Conservation (phyloP, 345 rosid species). For the Theobroma cacao region DNA sequence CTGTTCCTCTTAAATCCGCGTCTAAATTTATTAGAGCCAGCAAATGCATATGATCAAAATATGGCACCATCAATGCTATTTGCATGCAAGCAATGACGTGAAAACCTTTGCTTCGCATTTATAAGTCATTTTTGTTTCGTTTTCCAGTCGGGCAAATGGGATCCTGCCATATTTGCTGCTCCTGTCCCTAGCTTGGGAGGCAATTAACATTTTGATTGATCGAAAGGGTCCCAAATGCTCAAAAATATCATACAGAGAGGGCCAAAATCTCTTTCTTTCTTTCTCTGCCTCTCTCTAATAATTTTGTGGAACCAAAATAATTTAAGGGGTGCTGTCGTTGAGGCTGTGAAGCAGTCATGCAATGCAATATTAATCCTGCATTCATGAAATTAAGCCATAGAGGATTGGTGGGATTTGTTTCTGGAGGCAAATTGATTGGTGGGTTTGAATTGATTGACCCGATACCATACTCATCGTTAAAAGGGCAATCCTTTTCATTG, state of each 20-base stretch:
- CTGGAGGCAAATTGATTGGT: not conserved
- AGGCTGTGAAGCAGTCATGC: not conserved
- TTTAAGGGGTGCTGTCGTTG: not conserved
- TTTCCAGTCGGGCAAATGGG: not conserved
- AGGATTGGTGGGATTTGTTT: not conserved
- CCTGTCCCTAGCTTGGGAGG: not conserved
- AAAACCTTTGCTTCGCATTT: not conserved
- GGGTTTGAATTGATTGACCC: not conserved
- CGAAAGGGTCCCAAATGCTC: not conserved
- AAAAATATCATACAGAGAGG: not conserved
- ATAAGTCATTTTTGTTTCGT: not conserved
- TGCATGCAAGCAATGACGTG: constrained; percentile 1
- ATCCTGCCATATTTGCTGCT: not conserved
- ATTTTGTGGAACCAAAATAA: not conserved
- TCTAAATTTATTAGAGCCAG: not conserved
- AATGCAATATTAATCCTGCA: not conserved
- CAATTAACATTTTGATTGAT: not conserved
- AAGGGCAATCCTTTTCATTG: not conserved
- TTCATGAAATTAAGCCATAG: not conserved
- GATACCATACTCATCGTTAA: not conserved
- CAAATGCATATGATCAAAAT: not conserved
- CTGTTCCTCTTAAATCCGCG: not conserved
- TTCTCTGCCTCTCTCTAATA: not conserved
- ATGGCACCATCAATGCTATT: not conserved
- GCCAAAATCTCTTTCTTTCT: not conserved